These are phyloP conservation scores for Thalassiosira mediterranea DNA, from an alignment of 352 stramenopile species.

Conservation along the genomic window DNA sequence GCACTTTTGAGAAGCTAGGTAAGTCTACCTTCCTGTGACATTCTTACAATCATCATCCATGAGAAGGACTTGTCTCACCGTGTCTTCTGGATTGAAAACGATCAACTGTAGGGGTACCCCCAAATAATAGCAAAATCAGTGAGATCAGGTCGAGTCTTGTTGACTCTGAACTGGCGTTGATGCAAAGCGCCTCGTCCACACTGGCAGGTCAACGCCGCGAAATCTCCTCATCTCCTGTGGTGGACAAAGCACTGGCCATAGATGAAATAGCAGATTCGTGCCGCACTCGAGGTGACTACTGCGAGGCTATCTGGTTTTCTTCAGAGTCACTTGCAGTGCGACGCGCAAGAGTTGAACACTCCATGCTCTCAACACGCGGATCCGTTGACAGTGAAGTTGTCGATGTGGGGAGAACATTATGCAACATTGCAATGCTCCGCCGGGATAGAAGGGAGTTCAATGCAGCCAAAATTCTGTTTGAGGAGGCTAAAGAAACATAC, in stretches of 20 bases:
- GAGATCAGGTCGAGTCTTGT: constrained; percentile 51
- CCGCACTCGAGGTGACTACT: constrained; percentile 41
- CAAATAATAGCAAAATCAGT: constrained; percentile 51
- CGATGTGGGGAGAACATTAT: constrained; percentile 39
- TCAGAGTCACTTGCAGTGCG: constrained; percentile 46
- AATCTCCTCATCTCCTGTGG: constrained; percentile 23
- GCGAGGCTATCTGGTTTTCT: constrained; percentile 55
- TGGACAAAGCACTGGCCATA: constrained; percentile 48
- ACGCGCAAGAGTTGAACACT: constrained; percentile 36
- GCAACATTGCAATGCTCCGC: constrained; percentile 52
- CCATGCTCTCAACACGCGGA: constrained; percentile 38
- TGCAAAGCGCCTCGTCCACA: constrained; percentile 50
- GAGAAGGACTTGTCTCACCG: neutral
- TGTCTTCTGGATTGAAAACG: neutral
- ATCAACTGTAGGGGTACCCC: constrained; percentile 26
- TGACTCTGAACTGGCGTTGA: constrained; percentile 53
- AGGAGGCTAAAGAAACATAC: constrained; percentile 48
- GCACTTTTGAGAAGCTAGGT: constrained; percentile 53
- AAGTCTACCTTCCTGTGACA: neutral
- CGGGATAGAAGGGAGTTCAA: constrained; percentile 50
- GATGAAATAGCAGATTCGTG: constrained; percentile 54
- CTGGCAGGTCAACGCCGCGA: constrained; percentile 39
- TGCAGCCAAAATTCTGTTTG: constrained; percentile 56
- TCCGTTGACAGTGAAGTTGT: constrained; percentile 14
- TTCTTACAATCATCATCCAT: neutral